Base-by-base conservation (phyloP, 169 alveolate species). In the Cyclospora cayetanensis region DNA sequence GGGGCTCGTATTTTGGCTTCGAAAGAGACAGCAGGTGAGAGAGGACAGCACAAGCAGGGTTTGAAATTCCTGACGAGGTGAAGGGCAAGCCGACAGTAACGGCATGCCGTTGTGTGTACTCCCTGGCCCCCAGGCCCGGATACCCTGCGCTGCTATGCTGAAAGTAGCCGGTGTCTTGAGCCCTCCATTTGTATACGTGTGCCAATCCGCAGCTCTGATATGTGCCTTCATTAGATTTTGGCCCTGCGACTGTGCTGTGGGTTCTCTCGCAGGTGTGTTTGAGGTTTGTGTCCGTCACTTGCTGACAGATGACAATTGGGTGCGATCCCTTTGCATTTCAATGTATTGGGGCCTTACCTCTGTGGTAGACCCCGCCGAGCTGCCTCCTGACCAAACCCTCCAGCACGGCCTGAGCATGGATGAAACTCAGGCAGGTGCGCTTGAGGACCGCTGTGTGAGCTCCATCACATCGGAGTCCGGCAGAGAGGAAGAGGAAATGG, bases 241-340 rank as follows among this genome's bases (percentile, higher is more conserved):
- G n/a, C n/a, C n/a, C n/a, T n/a, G n/a, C n/a, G n/a, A n/a, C n/a
- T n/a, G n/a, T 72, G 50, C 39, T 35, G 4, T 34, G 35, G 60
- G 25, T 37, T 66, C 43, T 55, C 68, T 4, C 63, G 27, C 85
- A 86, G 92, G 92, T 0, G 74, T 86, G 2, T 86, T 86, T 55
- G 55, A 66, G 18, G 92, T 86, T 7, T 86, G 92, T 27, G 85
- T 86, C 27, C 92, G 92, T 12, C 92, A 86, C 55, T 55, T 86
- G 27, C 83, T 86, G 37, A 25, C 15, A 3, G 60, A 35, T 1
- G 37, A 72, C 55, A 37, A 4, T 34, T 72, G 83, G 83, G 35
- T 72, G 20, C 83, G 83, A 27, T 35, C 60, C 11, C 11, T 72
- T 15, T 37, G 50, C 27, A n/a, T 39, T 9, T 72, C 83, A 20